phyloP scores from a whole-genome alignment of 345 rosid genomes.

The Pistacia vera region DNA sequence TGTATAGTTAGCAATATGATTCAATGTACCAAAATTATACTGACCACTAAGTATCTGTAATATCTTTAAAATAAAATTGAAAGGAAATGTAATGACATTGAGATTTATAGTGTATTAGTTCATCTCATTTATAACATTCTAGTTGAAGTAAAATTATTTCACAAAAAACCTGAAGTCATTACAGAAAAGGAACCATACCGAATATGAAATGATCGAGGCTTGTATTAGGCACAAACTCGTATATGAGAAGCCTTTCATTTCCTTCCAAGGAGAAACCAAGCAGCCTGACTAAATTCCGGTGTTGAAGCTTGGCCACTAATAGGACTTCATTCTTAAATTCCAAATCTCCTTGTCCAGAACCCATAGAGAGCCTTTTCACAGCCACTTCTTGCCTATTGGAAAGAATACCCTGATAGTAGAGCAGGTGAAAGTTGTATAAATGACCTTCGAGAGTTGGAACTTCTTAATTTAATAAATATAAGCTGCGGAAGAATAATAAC shows the following conservation, averaged over 20 bases:
- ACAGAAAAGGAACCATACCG: constrained; percentile 19
- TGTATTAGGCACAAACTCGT: constrained; percentile 37
- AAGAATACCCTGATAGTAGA: constrained; percentile 26
- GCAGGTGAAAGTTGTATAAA: neutral
- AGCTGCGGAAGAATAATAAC: neutral
- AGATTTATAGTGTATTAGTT: no score
- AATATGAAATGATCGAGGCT: constrained; percentile 47
- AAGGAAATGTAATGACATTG: neutral
- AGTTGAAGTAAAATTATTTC: neutral
- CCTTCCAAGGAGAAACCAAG: constrained; percentile 39
- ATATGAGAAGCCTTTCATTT: constrained; percentile 43
- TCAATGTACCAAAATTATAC: no score
- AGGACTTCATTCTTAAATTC: constrained; percentile 46
- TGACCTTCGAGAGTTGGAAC: neutral
- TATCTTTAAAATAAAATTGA: neutral
- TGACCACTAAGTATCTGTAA: no score
- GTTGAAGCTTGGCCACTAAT: constrained; percentile 43
- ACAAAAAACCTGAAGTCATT: neutral
- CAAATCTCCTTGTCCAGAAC: constrained; percentile 40
- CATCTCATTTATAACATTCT: no score
- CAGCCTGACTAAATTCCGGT: constrained; percentile 43
- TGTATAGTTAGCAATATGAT: no score
- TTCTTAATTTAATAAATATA: neutral
- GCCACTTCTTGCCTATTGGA: constrained; percentile 29
- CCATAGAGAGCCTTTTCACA: constrained; percentile 33